phyloP scores from a whole-genome alignment of 495 filamentous ascomycete genomes.

The Xylaria acuta region DNA sequence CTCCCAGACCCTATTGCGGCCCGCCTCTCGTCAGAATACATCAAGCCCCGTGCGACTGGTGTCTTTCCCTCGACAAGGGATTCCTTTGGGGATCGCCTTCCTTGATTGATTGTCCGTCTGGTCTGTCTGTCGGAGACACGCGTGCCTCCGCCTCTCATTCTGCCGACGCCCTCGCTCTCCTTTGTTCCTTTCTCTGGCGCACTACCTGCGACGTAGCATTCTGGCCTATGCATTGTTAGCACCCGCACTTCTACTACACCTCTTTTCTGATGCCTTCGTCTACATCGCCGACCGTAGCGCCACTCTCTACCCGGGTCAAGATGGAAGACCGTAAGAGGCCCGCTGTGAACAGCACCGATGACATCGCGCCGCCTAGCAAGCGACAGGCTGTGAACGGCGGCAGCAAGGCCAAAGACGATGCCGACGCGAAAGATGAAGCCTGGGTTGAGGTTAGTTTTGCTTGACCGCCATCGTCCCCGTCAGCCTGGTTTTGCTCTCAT shows the following conservation, averaged over 20 bases:
- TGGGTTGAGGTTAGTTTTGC: conserved; percentile 78
- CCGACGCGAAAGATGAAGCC: conserved; percentile 79
- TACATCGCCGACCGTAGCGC: conserved; percentile 71
- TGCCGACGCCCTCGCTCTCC: conserved; percentile 20
- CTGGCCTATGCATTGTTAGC: conserved; percentile 37
- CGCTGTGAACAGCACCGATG: conserved; percentile 73
- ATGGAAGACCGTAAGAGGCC: conserved; percentile 98
- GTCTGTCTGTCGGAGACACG: conserved; percentile 22
- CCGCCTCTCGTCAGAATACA: background rate
- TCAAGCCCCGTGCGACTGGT: conserved; percentile 27
- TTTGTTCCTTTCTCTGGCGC: conserved; percentile 25
- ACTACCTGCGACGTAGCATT: conserved; percentile 17
- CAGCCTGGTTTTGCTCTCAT: conserved; percentile 30
- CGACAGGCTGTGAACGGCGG: conserved; percentile 83
- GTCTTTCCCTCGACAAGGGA: conserved; percentile 19
- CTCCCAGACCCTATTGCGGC: conserved; percentile 2
- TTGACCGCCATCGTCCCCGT: conserved; percentile 35
- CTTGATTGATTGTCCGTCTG: conserved; percentile 19
- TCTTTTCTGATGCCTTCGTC: conserved; percentile 78
- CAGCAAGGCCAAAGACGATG: conserved; percentile 72
- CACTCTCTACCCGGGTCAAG: conserved; percentile 73
- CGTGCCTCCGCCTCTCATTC: conserved; percentile 29
- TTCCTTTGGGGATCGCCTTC: conserved; percentile 28
- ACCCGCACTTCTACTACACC: conserved; percentile 26
- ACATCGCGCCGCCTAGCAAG: conserved; percentile 82